Evolutionary conservation across 768 basidiomycete species (phyloP), one percentile per base, ranked within the genome.

Genomic region (Boletus subcaerulescens): DNA sequence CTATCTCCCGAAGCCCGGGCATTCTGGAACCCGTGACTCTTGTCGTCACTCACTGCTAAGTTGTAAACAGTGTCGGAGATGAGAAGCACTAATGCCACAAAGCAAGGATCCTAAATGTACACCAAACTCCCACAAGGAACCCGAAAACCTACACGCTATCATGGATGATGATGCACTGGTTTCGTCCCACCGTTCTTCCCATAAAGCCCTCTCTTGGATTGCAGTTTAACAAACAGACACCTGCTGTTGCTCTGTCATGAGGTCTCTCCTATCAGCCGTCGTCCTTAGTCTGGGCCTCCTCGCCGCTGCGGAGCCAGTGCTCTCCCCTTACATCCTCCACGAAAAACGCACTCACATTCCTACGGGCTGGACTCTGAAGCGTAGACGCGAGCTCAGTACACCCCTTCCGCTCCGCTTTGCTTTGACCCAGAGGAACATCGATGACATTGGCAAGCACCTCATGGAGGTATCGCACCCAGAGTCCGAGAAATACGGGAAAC

Each of bases 391-490:
- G 4, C 53, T 74, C 14, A 62, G 70, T 15, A 55, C 65, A 14
- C 35, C 39, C 3, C 52, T 73, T 14, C 69, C 66, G 2, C 26
- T 74, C n/a, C 66, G 60, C 13, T 64, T 73, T 45, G 68, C 71
- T 11, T 57, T 74, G 50, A 24, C 29, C 64, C 74, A 39, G 48
- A 42, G 20, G 8, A 50, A 42, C 31, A 32, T 50, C 4, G 49
- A 50, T 17, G 49, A 33, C 31, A 42, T 73, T 38, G 64, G 63
- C 38, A 57, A 62, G 13, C 60, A 64, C 48, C 61, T 75, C 18
- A 59, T 69, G 58, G 68, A 71, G 22, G 60, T 75, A 12, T 71
- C 73, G 5, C 63, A 66, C 53, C 35, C 80, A 70, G 77, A 60
- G 61, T 46, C 66, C 3, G 55, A 61, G 1, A 75, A 64, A 49